Evolutionary conservation across 371 early-diverging fungal species (phyloP), one percentile per base, ranked within the genome.

Genomic region (Paraphysoderma sedebokerense): DNA sequence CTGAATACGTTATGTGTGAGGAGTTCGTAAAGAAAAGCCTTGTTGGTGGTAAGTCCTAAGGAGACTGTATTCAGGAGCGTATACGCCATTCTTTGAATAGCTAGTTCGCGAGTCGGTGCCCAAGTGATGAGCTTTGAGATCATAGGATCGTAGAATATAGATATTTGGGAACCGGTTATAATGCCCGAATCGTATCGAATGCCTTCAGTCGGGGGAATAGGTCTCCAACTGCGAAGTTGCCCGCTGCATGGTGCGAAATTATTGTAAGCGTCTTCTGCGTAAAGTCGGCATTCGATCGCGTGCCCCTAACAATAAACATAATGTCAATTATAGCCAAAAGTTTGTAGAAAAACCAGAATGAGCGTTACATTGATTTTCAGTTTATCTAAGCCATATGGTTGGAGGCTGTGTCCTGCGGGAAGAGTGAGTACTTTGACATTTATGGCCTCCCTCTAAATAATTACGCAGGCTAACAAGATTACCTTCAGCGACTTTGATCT

Each of bases 231-330:
- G 40, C 59, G 46, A 28, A 57, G 63, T 47, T 52, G 56, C 53
- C 61, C 59, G 9, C 57, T 61, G 50, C 55, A 52, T 19, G 67
- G 65, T 48, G 60, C 45, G 34, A 62, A 65, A 26, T 63, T 58
- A 44, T 50, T 47, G 15, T 76, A 77, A 5, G 87, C 82, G 59
- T 84, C 80, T 58, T 89, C 90, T 5, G 90, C 88, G 57, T 84
- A 85, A 4, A 89, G 59, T 20, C 90, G 68, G 30, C 75, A 67
- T 53, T 85, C 89, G 24, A 90, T 77, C n/a, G 87, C 84, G 58
- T 81, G 79, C 0, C 85, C 85, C 49, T 74, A 62, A 50, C 49
- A 51, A 15, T 49, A n/a, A 7, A 12, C 24, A 24, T 8, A 37
- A 49, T 11, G 23, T 15, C 22, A 35, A 47, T 17, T 49, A 44